Evolutionary conservation across 2,329 filamentous ascomycete species (phyloP), one percentile per base, ranked within the genome.

Genomic region (Orbilia quercus): DNA sequence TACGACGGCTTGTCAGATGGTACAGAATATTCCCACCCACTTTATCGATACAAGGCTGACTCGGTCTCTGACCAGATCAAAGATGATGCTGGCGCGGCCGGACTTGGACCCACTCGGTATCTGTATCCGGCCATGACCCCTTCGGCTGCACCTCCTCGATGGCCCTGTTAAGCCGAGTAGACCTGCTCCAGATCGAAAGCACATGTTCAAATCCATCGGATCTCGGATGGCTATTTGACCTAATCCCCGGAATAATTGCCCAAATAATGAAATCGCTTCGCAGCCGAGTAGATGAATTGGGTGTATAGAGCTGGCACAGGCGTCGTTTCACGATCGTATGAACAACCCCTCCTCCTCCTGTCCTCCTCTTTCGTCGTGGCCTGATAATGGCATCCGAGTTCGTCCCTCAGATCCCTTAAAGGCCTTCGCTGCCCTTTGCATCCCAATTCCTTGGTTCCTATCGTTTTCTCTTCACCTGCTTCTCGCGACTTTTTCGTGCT

Each of bases 241-340:
- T 60, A 42, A 48, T 47, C 34, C 7, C 42, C 63, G 55, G 55
- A 62, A 44, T 50, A 62, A 70, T 50, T 70, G 57, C 66, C 66
- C 66, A 63, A 64, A 64, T 28, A 36, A 63, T 44, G n/a, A 36
- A 53, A 22, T 64, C 48, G 58, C 44, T 40, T 55, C 22, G 11
- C 31, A 34, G 51, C 45, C 34, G 44, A 23, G 66, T 58, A 58
- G 25, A 55, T 72, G 18, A 51, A 72, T 59, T 36, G 53, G 51
- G 51, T 28, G 54, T 28, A 22, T 55, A 40, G 53, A 42, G 53
- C 60, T 73, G 69, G 54, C 60, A 66, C 69, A 47, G 69, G 40
- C 31, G 58, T 34, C 60, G 67, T 72, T 72, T 72, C 67, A 72
- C 47, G 51, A 72, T 65, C 34, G 67, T 72, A 62, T 65, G 69